These are phyloP conservation scores for Penicillium odoratum DNA, from an alignment of 495 filamentous ascomycete species.

Conservation along the genomic window DNA sequence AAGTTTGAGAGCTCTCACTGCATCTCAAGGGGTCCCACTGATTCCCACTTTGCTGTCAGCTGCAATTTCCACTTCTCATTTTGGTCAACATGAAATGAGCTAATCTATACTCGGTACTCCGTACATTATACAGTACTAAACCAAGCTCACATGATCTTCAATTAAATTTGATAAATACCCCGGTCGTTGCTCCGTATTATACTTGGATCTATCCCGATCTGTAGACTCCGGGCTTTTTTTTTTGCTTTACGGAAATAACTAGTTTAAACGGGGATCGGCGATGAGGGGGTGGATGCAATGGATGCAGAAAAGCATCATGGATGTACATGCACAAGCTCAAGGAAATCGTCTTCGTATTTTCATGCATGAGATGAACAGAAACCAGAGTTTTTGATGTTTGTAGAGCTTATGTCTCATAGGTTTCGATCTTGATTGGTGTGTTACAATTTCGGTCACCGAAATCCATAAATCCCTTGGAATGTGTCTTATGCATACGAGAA, in stretches of 20 bases:
- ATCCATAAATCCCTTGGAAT: background rate
- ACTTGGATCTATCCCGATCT: background rate
- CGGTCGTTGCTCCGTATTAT: background rate
- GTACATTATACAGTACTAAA: background rate
- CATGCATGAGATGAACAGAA: background rate
- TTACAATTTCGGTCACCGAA: slow-evolving; percentile 3
- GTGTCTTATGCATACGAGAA: slow-evolving; percentile 5
- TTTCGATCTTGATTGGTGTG: background rate
- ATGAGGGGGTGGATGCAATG: slow-evolving; percentile 1
- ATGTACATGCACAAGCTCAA: background rate
- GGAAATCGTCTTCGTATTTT: background rate
- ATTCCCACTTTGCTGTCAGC: background rate
- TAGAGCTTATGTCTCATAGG: background rate
- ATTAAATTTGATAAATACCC: background rate
- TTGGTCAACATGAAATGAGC: too few species aligned
- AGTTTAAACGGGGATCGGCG: slow-evolving; percentile 5
- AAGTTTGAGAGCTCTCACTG: slow-evolving; percentile 17
- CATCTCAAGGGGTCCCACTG: background rate
- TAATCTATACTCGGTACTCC: too few species aligned
- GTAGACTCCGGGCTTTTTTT: background rate
- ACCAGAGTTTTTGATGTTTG: background rate
- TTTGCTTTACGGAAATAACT: background rate
- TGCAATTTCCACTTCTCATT: background rate
- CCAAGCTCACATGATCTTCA: background rate
- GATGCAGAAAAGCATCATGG: background rate